Evolutionary conservation across 495 filamentous ascomycete species (phyloP), one percentile per base, ranked within the genome.

Genomic region (Neurospora sp.): DNA sequence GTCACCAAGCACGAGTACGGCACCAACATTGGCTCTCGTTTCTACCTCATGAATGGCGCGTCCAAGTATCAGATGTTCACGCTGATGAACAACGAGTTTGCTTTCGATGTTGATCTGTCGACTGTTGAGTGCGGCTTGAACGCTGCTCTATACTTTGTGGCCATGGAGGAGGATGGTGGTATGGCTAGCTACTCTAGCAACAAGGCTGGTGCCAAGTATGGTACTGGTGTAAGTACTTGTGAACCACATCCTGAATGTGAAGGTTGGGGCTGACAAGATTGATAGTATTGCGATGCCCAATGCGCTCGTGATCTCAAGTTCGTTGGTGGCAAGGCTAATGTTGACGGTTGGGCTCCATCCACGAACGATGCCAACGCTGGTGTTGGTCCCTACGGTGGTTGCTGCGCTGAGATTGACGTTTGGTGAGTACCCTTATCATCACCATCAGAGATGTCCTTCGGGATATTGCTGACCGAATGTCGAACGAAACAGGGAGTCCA

Each of bases 351-450:
- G 79, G 40, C 38, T 59, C 40, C 70, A 65, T 81, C 79, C 9
- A 75, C 74, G 72, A 90, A 86, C 82, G 87, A 91, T 78, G 65
- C 78, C 72, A 91, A 91, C 78, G 83, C 88, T 27, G 79, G 79
- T 42, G 79, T 81, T 9, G 79, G 79, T 70, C 77, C 79, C 20
- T 68, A 71, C 4, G 79, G 90, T 72, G 86, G 87, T 72, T 93
- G 91, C 87, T 93, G 91, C 80, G 87, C 88, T n/a, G 91, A 93
- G 79, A 89, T 93, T 80, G 90, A 93, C 75, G 83, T 93, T 75
- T 91, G 79, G 79, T 79, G 27, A 70, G 78, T 41, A 9, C 0
- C 2, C 3, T 6, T 0, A 10, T 12, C 1, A 40, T 3, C 3
- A 12, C 2, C 4, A 16, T 40, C 35, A 12, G 40, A 40, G 10